Base-by-base conservation (phyloP, 805 yeast genomes). In the Babjeviella inositovora region DNA sequence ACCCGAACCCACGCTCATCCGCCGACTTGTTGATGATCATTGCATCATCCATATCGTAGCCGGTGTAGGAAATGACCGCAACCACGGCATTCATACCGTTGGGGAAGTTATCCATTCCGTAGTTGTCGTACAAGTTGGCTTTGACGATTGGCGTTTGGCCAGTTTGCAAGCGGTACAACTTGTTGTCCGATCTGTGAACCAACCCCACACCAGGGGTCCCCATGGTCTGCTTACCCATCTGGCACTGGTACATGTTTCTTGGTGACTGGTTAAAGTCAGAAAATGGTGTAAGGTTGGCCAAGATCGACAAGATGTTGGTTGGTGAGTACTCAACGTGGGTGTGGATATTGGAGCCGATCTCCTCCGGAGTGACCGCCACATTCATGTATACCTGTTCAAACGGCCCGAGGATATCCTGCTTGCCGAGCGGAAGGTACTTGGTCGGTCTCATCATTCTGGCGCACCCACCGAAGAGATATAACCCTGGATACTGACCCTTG, bases 171-270 rank as follows among this genome's bases (percentile, higher is more conserved):
- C 87, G 72, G 53, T 90, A 90, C 29, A 90, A 56, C 48, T 87
- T 90, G 57, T 90, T 90, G 50, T 90, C 98, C 1, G 94, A 77
- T 50, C 98, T 69, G 49, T 84, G 93, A 21, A 59, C 67, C 25
- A 87, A 58, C 1, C 93, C 97, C 32, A 90, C 94, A 55, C 97
- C 97, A 6, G 98, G 98, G 4, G 98, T 90, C 53, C 98, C 98
- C 98, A 90, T 90, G 11, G 98, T 87, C 60, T 90, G 98, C 57
- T 90, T 90, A 70, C 96, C 97, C 98, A 90, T 90, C 64, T 90
- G 98, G 57, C 98, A 90, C 59, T 90, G 98, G 50, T 90, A 90
- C 97, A 90, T 90, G 50, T 90, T 90, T 70, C 98, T 79, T 42
- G 98, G 98, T 14, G 96, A 85, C 60, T 90, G 98, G 53, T 90